Conservation (phyloP, 305 asterid species). For the Caryopteris hybrid region DNA sequence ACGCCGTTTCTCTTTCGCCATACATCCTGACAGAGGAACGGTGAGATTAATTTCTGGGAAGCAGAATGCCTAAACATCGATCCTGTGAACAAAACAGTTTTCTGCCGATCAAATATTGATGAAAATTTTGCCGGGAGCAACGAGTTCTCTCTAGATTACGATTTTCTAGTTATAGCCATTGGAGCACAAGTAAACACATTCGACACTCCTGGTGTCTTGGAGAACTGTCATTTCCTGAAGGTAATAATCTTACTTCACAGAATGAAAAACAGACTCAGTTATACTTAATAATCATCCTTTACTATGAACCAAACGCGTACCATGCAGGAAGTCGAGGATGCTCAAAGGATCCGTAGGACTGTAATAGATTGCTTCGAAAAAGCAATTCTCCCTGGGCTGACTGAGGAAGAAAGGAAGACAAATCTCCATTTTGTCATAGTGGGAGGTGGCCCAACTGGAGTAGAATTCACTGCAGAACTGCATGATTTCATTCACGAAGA, state of each 20-base stretch:
- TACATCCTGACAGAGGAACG: conserved; percentile 45
- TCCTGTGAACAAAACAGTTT: conserved; percentile 44
- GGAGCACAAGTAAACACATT: conserved; percentile 92
- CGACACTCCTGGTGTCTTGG: conserved; percentile 73
- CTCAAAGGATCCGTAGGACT: conserved; percentile 70
- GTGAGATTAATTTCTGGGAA: conserved; percentile 78
- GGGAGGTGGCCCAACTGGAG: conserved; percentile 93
- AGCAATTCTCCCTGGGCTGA: conserved; percentile 66
- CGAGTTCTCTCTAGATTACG: conserved; percentile 67
- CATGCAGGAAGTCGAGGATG: conserved; percentile 83
- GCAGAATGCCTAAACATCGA: conserved; percentile 89
- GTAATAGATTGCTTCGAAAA: conserved; percentile 84
- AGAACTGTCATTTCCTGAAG: conserved; percentile 86
- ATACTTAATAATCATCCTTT: not conserved
- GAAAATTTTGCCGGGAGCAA: conserved; percentile 55
- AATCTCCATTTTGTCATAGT: conserved; percentile 88
- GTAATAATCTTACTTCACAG: conserved; percentile 26
- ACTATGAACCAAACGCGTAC: not conserved
- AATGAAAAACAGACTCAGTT: not conserved
- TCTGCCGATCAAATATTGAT: conserved; percentile 56
- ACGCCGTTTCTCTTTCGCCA: not conserved
- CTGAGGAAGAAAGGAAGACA: conserved; percentile 60
- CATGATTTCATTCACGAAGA: conserved; percentile 74
- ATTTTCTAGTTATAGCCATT: conserved; percentile 61
- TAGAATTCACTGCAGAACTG: conserved; percentile 87